Percentiles rank a stretch among this genome's conserved stretches.
Evolutionary conservation across 2,329 filamentous ascomycete species (phyloP).

Genomic region (Cladosporium sp.): DNA sequence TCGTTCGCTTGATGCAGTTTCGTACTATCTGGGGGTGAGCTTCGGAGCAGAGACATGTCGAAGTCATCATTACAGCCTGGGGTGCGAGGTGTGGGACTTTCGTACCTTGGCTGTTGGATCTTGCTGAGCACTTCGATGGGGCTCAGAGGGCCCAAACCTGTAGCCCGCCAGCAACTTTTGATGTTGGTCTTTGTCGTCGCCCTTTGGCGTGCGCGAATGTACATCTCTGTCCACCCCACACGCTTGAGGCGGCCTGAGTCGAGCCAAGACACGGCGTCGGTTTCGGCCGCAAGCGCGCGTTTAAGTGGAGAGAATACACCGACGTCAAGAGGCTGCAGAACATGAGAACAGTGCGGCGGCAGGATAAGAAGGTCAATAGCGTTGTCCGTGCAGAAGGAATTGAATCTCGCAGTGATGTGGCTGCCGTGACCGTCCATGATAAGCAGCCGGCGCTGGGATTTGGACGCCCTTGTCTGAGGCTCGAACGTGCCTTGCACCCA

Average conservation of each 20-base stretch:
- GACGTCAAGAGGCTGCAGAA: conserved; percentile 14
- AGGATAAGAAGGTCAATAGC: conserved; percentile 13
- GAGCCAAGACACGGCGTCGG: background rate
- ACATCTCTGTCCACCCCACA: conserved; percentile 4
- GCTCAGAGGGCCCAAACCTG: background rate
- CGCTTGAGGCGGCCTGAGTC: background rate
- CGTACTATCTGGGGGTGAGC: background rate
- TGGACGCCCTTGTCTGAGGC: background rate
- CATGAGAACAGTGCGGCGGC: conserved; percentile 14
- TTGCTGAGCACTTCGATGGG: background rate
- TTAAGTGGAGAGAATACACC: conserved; percentile 14
- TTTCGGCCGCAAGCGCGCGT: conserved; percentile 6
- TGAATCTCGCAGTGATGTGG: conserved; percentile 13
- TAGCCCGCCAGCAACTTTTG: background rate
- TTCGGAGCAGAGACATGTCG: background rate
- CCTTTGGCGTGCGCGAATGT: conserved; percentile 3
- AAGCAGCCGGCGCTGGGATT: background rate
- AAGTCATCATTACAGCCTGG: background rate
- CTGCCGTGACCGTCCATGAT: conserved; percentile 14
- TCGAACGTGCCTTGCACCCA: background rate
- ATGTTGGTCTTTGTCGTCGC: background rate
- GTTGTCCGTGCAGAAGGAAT: conserved; percentile 11
- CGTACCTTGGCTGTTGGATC: too few relatives aligned
- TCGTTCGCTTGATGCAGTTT: background rate
- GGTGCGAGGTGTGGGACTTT: too few relatives aligned